Percentiles rank a stretch among this genome's conserved stretches.
phyloP scores from a whole-genome alignment of 2,329 filamentous ascomycete species.

The Chrysoporthe puriensis region DNA sequence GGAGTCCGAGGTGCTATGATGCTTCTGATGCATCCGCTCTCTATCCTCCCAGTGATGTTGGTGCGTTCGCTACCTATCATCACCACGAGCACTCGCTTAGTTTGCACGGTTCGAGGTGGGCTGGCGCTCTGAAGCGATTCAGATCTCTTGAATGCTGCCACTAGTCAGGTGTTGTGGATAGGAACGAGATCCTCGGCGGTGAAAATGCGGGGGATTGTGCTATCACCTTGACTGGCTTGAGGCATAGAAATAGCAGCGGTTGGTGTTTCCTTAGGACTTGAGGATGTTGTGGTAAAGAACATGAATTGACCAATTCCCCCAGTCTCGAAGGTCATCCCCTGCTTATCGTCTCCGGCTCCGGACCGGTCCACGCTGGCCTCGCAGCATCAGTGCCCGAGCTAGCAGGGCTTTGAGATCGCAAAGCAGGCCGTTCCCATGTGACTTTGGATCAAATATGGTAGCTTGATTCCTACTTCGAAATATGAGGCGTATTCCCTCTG shows the following conservation, averaged over 20 bases:
- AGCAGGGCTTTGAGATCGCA: background rate
- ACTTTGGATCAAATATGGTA: background rate
- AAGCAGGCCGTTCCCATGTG: background rate
- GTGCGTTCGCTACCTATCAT: background rate
- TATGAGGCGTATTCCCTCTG: background rate
- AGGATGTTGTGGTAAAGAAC: background rate
- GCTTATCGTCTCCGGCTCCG: slow-evolving; percentile 7
- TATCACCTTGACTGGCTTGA: background rate
- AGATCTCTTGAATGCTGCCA: too few relatives aligned
- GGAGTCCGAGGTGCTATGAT: background rate
- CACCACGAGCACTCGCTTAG: background rate
- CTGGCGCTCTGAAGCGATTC: background rate
- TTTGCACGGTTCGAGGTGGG: background rate
- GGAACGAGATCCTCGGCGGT: too few relatives aligned
- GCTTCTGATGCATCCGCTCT: background rate
- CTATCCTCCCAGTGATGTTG: background rate
- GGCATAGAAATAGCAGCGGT: background rate
- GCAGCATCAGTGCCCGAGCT: background rate
- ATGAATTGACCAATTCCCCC: slow-evolving; percentile 4
- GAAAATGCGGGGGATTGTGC: background rate
- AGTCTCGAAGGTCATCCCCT: background rate
- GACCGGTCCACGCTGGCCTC: background rate
- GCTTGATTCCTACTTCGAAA: background rate
- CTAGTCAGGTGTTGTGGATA: too few relatives aligned
- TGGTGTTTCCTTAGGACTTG: background rate